Base-by-base conservation (phyloP, 2,329 filamentous ascomycete species). In the Diaporthe batatas region DNA sequence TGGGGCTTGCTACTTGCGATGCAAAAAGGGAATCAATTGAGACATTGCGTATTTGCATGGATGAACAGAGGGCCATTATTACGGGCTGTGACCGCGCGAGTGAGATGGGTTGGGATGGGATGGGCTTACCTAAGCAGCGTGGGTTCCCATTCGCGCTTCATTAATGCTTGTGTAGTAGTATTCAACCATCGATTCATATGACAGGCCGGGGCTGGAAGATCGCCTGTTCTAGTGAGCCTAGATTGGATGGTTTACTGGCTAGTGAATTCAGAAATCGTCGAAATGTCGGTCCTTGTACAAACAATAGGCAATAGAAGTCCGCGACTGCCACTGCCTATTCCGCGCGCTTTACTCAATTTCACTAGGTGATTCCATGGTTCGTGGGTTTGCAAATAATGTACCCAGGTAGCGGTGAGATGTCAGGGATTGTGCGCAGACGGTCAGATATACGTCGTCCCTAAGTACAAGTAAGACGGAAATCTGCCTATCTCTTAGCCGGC, bases 51-150 rank as follows among this genome's bases (percentile, higher is more conserved):
- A 39, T 18, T 42, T 65, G 44, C 32, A 21, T 14, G 49, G 29
- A 34, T 12, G 44, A 51, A 51, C 25, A 47, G n/a, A 36, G 32
- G 47, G 29, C 29, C 25, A 12, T n/a, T 2, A 29, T 21, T 1
- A n/a, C 21, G 58, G 25, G 29, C 23, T 32, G 5, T 25, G 57
- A 10, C 36, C 42, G 36, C 3, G 25, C 34, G 29, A 11, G n/a
- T 23, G 47, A 67, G 47, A 67, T 34, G 47, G 47, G 25, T 2
- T 8, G 14, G 62, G 29, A 29, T 29, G 29, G 29, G 29, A 29
- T 29, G 29, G 29, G 62, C 62, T 67, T 67, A 67, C 47, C n/a
- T 67, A 67, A 67, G 62, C 62, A 64, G 18, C n/a, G 34, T 32
- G 39, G 39, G 39, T 21, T 25, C 23, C 32, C 7, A 39, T 7